Evolutionary conservation across 495 filamentous ascomycete genomes (phyloP), one percentile per base, ranked within the genome.

Genomic region (Parmelia sp.): DNA sequence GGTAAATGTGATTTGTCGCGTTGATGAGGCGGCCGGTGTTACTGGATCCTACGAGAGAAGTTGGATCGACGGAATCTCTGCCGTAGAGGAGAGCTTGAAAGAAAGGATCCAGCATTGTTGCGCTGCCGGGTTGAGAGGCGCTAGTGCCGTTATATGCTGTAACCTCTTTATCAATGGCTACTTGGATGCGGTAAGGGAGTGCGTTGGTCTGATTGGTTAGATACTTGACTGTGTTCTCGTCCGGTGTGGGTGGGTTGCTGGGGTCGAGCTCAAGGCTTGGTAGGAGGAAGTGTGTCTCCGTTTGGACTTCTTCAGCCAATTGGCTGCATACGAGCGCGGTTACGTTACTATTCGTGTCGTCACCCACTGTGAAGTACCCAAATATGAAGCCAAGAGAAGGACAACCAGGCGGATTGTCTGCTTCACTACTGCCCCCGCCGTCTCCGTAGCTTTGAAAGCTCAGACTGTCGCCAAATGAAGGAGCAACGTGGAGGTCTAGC

Each of bases 401-500:
- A 51, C 47, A 51, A 29, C 47, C 47, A 7, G 47, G 47, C 47
- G 47, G 47, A 51, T 51, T 51, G 29, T 51, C 47, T 51, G 47
- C 25, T 29, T 51, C 47, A 12, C 47, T 51, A 19, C 47, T 51
- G 14, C 25, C 47, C 12, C 23, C 47, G 5, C 25, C 47, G 4
- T 51, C 47, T 4, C 47, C 47, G 14, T 51, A 51, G 25, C 47
- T 51, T 15, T 51, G 11, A 9, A 51, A 51, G 25, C 25, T 25
- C 23, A 51, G 23, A 51, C 47, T 51, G 17, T 51, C 47, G 10
- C 25, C 47, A 17, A 51, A 51, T 29, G 47, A 51, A 29, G 47
- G 47, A 51, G 47, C 47, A 11, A 51, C 47, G 29, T 51, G 47
- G 25, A 51, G 47, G 25, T 51, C 47, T 51, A 51, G 25, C 25